phyloP scores from a whole-genome alignment of 2,329 filamentous ascomycete species.

The Nemania diffusa region DNA sequence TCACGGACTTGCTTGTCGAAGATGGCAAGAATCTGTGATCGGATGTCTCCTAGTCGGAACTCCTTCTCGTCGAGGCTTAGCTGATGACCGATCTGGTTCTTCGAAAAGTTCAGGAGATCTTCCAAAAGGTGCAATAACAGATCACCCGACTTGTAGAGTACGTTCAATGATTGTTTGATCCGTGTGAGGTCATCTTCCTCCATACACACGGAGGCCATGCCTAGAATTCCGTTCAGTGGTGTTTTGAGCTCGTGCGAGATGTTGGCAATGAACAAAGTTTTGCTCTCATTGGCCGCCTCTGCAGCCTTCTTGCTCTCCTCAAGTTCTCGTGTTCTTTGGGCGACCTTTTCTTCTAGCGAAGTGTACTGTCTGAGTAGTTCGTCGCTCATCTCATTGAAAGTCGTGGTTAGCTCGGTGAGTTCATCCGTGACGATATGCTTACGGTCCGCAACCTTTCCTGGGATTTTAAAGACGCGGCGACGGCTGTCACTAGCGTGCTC shows the following conservation, averaged over 20 bases:
- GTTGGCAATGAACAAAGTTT: constrained; percentile 97
- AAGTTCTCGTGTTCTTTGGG: constrained; percentile 82
- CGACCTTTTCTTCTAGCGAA: constrained; percentile 84
- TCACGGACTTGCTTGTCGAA: constrained; percentile 92
- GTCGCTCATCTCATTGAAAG: constrained; percentile 94
- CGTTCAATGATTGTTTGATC: constrained; percentile 85
- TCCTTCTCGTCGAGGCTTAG: constrained; percentile 85
- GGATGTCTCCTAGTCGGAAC: constrained; percentile 85
- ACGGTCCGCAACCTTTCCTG: constrained; percentile 79
- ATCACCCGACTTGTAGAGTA: constrained; percentile 90
- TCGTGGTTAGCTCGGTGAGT: constrained; percentile 81
- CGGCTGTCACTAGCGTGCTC: constrained; percentile 53
- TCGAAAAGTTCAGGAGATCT: constrained; percentile 91
- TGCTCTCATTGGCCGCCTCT: constrained; percentile 95
- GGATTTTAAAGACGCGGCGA: constrained; percentile 80
- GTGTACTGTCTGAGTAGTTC: constrained; percentile 89
- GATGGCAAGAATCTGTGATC: constrained; percentile 83
- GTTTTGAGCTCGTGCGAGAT: constrained; percentile 91
- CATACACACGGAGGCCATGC: constrained; percentile 94
- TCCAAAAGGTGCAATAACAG: constrained; percentile 86
- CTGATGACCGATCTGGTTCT: constrained; percentile 91
- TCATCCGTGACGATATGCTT: constrained; percentile 85
- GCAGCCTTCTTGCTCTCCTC: constrained; percentile 92
- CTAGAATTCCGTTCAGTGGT: constrained; percentile 92
- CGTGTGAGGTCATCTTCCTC: constrained; percentile 82